A percentile compares a stretch with the other conserved stretches of the same genome.
Conservation (phyloP, 1,139 yeast species). For the Zygoascus hellenicus region DNA sequence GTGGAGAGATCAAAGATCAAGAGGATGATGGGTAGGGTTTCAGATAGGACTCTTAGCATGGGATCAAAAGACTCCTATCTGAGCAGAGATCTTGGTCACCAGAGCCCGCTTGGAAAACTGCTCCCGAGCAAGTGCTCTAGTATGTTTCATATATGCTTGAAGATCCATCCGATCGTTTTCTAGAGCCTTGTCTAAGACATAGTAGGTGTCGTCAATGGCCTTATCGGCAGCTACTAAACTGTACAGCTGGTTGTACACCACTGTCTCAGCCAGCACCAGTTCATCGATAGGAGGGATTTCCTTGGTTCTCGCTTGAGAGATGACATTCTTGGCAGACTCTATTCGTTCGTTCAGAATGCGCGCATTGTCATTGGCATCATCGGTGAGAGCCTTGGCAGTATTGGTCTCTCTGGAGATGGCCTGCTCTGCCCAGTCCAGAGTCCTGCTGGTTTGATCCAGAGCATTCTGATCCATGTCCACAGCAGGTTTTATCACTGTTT, state of each 20-base stretch:
- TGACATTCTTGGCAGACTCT: slow-evolving; percentile 29
- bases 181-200: slow-evolving; percentile 53
- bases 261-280: slow-evolving; percentile 42
- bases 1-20: no score
- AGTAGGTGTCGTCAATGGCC: slow-evolving; percentile 64
- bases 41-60: no score
- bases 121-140: slow-evolving; percentile 66
- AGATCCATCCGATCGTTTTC: slow-evolving; percentile 43
- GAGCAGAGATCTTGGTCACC: slow-evolving; percentile 24
- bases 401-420: slow-evolving; percentile 29
- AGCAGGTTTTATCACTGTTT: slow-evolving; percentile 23
- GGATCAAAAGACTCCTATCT: slow-evolving; percentile 10
- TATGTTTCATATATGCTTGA: slow-evolving; percentile 51
- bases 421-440: slow-evolving; percentile 28
- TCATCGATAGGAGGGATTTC: slow-evolving; percentile 40
- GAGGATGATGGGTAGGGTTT: no score
- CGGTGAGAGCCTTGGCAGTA: slow-evolving; percentile 26
- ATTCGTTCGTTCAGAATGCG: slow-evolving; percentile 29
- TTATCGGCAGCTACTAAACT: slow-evolving; percentile 59
- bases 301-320: slow-evolving; percentile 28
- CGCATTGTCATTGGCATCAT: slow-evolving; percentile 32
- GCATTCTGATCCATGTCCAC: slow-evolving; percentile 27
- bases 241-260: slow-evolving; percentile 53
- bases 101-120: slow-evolving; percentile 47
- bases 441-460: slow-evolving; percentile 22